phyloP scores from a whole-genome alignment of 2,329 filamentous ascomycete species.

The Sclerotinia subarctica region DNA sequence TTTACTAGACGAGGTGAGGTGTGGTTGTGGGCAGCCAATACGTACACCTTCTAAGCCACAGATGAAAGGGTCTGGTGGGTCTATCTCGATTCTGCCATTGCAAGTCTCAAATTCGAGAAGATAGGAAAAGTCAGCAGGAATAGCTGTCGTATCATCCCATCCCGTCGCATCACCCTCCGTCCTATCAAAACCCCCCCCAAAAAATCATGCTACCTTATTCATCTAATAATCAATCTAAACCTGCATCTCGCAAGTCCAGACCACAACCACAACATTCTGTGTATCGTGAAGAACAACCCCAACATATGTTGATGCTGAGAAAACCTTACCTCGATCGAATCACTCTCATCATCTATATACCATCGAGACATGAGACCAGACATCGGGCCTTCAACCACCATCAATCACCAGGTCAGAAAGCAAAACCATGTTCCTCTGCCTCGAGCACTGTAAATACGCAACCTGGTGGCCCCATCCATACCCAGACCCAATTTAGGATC shows the following conservation, averaged over 20 bases:
- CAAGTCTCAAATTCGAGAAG: not conserved
- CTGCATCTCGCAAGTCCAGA: not conserved
- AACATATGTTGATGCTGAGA: not conserved
- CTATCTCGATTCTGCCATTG: no score
- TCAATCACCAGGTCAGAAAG: not conserved
- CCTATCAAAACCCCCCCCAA: not conserved
- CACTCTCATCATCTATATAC: not conserved
- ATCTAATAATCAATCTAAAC: conserved; percentile 6
- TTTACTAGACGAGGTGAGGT: not conserved
- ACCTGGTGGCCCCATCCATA: not conserved
- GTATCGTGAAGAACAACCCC: not conserved
- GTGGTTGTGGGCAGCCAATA: not conserved
- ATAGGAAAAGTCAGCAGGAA: not conserved
- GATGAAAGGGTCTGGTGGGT: conserved; percentile 8
- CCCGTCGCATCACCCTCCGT: not conserved
- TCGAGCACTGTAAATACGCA: not conserved
- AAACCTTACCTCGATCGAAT: not conserved
- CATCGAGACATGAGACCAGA: not conserved
- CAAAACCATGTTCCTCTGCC: not conserved
- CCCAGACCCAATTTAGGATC: not conserved
- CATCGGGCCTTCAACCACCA: not conserved
- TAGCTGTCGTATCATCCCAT: not conserved
- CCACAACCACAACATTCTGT: not conserved
- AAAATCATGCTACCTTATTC: not conserved
- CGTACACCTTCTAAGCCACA: not conserved